Percentiles rank a stretch among this genome's conserved stretches.
Conservation (phyloP, 306 rosid genomes). For the Cicer chorassanicum region DNA sequence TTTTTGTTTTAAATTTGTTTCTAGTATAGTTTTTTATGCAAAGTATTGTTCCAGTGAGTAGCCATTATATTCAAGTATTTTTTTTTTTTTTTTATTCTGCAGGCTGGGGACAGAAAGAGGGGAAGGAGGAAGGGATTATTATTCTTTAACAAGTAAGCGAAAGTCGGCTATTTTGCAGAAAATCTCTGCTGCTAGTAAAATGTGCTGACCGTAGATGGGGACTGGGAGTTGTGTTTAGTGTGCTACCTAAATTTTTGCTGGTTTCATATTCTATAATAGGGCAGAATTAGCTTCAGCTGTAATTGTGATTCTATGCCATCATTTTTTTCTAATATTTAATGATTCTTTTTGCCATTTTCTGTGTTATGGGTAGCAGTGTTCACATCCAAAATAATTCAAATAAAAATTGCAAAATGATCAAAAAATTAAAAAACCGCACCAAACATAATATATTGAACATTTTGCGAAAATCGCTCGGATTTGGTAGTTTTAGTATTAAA, state of each 20-base stretch:
- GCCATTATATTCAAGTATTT: slow-evolving; percentile 24
- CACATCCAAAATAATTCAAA: no score
- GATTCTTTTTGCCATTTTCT: slow-evolving; percentile 25
- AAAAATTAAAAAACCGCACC: no score
- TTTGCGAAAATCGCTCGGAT: no score
- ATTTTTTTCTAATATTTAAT: slow-evolving; percentile 33
- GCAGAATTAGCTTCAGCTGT: slow-evolving; percentile 57
- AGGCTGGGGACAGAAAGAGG: slow-evolving; percentile 88
- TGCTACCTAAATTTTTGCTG: slow-evolving; percentile 46
- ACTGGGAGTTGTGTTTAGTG: slow-evolving; percentile 42
- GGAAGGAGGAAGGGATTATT: slow-evolving; percentile 74
- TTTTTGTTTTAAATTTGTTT: not conserved
- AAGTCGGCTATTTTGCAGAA: slow-evolving; percentile 41
- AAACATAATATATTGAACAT: no score
- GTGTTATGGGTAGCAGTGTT: not conserved
- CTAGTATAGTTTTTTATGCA: slow-evolving; percentile 1
- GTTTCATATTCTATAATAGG: slow-evolving; percentile 45
- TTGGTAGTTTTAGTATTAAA: no score
- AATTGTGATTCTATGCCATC: slow-evolving; percentile 43
- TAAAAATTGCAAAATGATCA: no score
- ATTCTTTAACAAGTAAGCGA: slow-evolving; percentile 66
- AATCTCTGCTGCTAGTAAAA: slow-evolving; percentile 42
- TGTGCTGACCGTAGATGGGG: slow-evolving; percentile 27
- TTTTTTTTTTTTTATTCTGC: slow-evolving; percentile 44
- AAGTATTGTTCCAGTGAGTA: not conserved